These are phyloP conservation scores for Phytophthora nicotianae DNA, from an alignment of 352 stramenopile species.

Conservation along the genomic window DNA sequence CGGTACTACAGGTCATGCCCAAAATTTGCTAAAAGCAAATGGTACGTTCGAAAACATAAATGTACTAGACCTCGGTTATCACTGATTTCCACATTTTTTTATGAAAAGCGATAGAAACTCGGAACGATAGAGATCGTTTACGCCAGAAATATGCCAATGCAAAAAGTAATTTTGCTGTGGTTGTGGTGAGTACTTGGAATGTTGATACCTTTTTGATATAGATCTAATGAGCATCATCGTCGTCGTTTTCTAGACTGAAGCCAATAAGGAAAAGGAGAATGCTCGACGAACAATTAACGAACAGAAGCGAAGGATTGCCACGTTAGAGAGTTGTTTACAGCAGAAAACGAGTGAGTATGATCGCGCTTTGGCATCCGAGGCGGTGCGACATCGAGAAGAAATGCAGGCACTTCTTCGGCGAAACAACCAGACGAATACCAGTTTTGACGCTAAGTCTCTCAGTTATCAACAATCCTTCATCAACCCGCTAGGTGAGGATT, in stretches of 20 bases:
- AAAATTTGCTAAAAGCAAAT: conserved; percentile 28
- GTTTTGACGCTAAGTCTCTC: conserved; percentile 3
- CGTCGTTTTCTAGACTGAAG: conserved; percentile 54
- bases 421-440: conserved; percentile 21
- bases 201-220: not conserved
- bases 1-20: conserved; percentile 10
- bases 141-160: conserved; percentile 81
- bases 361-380: conserved; percentile 54
- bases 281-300: conserved; percentile 56
- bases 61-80: not conserved
- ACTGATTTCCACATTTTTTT: not conserved
- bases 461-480: conserved; percentile 28
- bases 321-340: conserved; percentile 52
- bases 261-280: conserved; percentile 77
- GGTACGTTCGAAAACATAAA: conserved; percentile 8
- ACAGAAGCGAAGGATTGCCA: conserved; percentile 51
- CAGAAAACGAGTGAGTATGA: conserved; percentile 73
- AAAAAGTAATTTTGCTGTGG: conserved; percentile 76
- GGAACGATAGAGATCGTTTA: conserved; percentile 69
- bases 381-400: conserved; percentile 49
- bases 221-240: no score
- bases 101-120: conserved; percentile 44
- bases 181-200: conserved; percentile 47
- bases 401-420: conserved; percentile 61
- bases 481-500: conserved; percentile 22